These are phyloP conservation scores for Trichoderma guizhouense DNA, from an alignment of 2,329 filamentous ascomycete genomes.

Conservation along the genomic window DNA sequence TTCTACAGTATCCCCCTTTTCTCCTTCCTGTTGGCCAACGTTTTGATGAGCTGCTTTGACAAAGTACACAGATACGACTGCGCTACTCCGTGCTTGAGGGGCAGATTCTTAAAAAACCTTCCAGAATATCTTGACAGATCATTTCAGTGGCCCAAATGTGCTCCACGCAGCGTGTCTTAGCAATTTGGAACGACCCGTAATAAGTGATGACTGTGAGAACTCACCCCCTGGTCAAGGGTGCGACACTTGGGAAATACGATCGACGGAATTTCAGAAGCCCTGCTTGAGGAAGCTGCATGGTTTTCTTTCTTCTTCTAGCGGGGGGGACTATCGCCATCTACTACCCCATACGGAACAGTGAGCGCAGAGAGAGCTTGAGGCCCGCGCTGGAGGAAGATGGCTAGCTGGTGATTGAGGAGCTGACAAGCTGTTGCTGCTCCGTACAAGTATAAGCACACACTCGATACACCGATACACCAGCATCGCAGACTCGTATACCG, in stretches of 20 bases:
- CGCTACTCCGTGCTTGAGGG: background rate
- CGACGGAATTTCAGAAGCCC: background rate
- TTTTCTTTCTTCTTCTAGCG: background rate
- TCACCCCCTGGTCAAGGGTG: background rate
- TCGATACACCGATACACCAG: background rate
- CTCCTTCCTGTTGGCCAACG: background rate
- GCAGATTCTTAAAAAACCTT: constrained; percentile 3
- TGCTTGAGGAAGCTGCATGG: background rate
- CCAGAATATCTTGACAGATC: constrained; percentile 15
- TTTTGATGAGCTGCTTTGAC: background rate
- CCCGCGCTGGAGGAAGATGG: background rate
- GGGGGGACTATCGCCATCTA: background rate
- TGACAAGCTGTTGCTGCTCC: background rate
- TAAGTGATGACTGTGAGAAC: background rate
- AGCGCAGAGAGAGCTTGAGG: background rate
- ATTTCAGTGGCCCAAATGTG: constrained; percentile 12
- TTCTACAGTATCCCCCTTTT: background rate
- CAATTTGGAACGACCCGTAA: constrained; percentile 2
- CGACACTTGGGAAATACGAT: background rate
- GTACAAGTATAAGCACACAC: background rate
- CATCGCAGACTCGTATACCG: background rate
- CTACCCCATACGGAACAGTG: background rate
- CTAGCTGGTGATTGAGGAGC: background rate
- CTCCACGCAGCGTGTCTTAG: constrained; percentile 6
- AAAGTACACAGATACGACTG: background rate